phyloP scores from a whole-genome alignment of 352 stramenopile species.

The Pythium graminicola region DNA sequence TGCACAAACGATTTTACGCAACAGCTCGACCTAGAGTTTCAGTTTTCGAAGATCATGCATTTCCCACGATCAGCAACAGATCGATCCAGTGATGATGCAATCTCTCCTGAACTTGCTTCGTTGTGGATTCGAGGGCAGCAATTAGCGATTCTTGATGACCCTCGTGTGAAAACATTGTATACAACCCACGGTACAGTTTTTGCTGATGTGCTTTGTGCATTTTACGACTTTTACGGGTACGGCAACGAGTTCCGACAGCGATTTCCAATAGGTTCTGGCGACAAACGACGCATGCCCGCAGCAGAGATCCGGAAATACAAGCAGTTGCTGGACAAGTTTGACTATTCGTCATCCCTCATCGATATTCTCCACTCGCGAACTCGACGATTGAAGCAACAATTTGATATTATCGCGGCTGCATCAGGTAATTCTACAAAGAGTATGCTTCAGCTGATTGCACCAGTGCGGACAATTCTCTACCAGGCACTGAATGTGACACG shows the following conservation, averaged over 20 bases:
- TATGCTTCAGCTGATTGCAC: slow-evolving; percentile 32
- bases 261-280: slow-evolving; percentile 30
- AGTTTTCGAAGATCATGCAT: slow-evolving; percentile 37
- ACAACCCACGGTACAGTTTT: slow-evolving; percentile 29
- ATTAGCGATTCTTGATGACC: slow-evolving; percentile 48
- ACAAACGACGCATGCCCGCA: slow-evolving; percentile 14
- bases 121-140: slow-evolving; percentile 49
- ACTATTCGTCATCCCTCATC: slow-evolving; percentile 52
- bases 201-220: slow-evolving; percentile 48
- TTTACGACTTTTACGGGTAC: slow-evolving; percentile 79
- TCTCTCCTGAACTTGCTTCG: slow-evolving; percentile 47
- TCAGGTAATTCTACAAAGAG: slow-evolving; percentile 27
- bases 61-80: slow-evolving; percentile 36
- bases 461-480: slow-evolving; percentile 43
- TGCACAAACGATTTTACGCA: slow-evolving; percentile 87
- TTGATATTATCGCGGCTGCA: slow-evolving; percentile 36
- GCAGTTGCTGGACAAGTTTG: slow-evolving; percentile 47
- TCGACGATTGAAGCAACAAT: slow-evolving; percentile 43
- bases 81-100: slow-evolving; percentile 32
- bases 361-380: slow-evolving; percentile 53
- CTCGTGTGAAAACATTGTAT: slow-evolving; percentile 14
- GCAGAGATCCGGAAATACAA: slow-evolving; percentile 53
- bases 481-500: slow-evolving; percentile 35
- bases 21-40: slow-evolving; percentile 56
- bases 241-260: slow-evolving; percentile 34